Evolutionary conservation across 345 rosid genomes (phyloP).

Genomic region (Populus nigra): DNA sequence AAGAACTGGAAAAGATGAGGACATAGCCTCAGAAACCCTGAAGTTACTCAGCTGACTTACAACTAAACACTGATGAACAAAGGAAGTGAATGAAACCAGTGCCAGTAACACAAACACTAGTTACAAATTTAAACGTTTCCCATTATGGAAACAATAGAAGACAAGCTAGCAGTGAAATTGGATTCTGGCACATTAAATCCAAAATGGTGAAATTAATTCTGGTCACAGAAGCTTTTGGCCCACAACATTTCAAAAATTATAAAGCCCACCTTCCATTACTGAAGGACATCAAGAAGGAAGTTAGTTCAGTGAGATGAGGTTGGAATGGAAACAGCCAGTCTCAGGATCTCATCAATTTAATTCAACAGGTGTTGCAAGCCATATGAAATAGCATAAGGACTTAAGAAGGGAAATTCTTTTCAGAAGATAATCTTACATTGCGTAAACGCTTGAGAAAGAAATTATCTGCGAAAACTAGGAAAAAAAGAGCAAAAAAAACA

Average conservation of each 20-base stretch:
- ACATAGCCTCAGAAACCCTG: slow-evolving; percentile 28
- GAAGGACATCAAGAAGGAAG: not conserved
- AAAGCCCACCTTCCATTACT: not conserved
- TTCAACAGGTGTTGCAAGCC: not conserved
- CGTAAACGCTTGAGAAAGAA: not conserved
- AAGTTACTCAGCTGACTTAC: slow-evolving; percentile 16
- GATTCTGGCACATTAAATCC: not conserved
- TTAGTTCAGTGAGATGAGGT: not conserved
- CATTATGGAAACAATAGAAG: not conserved
- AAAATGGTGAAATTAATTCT: not conserved
- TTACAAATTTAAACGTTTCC: not conserved
- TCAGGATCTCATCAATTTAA: not conserved
- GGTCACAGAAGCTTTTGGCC: not conserved
- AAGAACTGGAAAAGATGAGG: slow-evolving; percentile 47
- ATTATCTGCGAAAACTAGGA: no score
- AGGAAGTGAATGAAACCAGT: slow-evolving; percentile 1
- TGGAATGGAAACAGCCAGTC: not conserved
- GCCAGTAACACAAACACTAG: not conserved
- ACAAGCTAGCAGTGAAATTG: not conserved
- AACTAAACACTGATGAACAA: slow-evolving; percentile 11
- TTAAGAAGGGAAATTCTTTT: not conserved
- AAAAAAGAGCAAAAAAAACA: not conserved
- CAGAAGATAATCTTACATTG: not conserved
- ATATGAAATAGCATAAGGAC: not conserved
- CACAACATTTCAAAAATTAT: not conserved